A percentile compares a stretch with the other conserved stretches of the same genome.
phyloP scores from a whole-genome alignment of 1,284 basidiomycete species.

The Marasmius tenuissimus region DNA sequence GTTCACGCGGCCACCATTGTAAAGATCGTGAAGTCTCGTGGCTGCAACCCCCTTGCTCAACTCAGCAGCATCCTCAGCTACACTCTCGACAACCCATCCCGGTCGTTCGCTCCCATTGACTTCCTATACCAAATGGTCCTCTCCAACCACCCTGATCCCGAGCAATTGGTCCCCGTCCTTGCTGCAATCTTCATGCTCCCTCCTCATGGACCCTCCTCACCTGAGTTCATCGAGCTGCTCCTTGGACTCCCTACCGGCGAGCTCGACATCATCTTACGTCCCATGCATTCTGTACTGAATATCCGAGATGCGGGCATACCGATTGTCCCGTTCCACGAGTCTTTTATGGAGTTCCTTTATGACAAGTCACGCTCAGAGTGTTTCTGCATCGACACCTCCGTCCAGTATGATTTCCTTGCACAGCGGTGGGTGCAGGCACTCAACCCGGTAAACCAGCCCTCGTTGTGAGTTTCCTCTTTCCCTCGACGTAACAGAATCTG shows the following conservation, averaged over 20 bases:
- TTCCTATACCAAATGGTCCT: slow-evolving; percentile 9
- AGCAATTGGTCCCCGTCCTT: background rate
- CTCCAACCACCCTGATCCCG: background rate
- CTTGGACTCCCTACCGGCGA: background rate
- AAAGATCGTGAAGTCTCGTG: slow-evolving; percentile 17
- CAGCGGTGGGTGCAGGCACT: too few species aligned
- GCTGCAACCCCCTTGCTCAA: slow-evolving; percentile 1
- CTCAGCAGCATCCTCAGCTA: slow-evolving; percentile 1
- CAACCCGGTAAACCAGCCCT: too few species aligned
- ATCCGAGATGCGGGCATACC: background rate
- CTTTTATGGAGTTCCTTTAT: too few species aligned
- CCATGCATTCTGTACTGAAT: background rate
- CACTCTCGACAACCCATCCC: background rate
- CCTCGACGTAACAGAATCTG: too few species aligned
- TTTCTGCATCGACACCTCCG: too few species aligned
- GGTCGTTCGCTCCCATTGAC: slow-evolving; percentile 2
- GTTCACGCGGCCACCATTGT: slow-evolving; percentile 26
- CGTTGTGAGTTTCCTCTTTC: too few species aligned
- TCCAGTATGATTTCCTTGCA: too few species aligned
- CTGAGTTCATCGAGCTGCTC: background rate
- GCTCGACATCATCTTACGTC: background rate
- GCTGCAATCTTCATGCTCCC: background rate
- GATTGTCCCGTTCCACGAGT: too few species aligned
- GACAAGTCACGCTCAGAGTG: too few species aligned
- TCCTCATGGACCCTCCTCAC: background rate